Percentiles rank a stretch among this genome's conserved stretches.
These are phyloP conservation scores for Cantharellus anzutake DNA, from an alignment of 768 basidiomycete genomes.

Conservation along the genomic window DNA sequence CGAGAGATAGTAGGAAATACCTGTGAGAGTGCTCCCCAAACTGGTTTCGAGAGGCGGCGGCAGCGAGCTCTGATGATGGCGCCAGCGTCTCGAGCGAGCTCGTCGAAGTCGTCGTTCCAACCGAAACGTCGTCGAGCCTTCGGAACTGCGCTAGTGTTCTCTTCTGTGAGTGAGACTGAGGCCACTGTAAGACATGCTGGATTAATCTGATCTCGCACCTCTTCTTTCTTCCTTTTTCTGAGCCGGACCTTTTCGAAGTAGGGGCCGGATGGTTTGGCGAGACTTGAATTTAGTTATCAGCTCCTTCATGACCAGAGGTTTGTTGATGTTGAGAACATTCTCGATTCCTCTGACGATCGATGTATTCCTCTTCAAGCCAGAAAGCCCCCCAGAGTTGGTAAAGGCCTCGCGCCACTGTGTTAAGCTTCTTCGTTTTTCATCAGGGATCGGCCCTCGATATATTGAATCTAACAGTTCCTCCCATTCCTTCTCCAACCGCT, in stretches of 20 bases:
- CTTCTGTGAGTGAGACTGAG: not conserved
- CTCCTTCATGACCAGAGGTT: too few relatives aligned
- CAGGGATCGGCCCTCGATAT: slow-evolving; percentile 30
- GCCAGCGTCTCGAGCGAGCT: slow-evolving; percentile 68
- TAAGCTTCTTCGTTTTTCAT: slow-evolving; percentile 1
- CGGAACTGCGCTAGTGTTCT: not conserved
- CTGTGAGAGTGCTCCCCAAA: slow-evolving; percentile 55
- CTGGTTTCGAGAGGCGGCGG: slow-evolving; percentile 33
- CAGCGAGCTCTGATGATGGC: slow-evolving; percentile 69
- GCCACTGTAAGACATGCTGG: not conserved
- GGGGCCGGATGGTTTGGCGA: not conserved
- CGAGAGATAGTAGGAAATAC: slow-evolving; percentile 62
- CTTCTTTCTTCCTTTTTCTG: slow-evolving; percentile 3
- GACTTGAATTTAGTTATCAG: too few relatives aligned
- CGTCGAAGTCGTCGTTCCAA: slow-evolving; percentile 79
- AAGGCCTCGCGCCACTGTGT: not conserved
- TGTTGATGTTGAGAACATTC: too few relatives aligned
- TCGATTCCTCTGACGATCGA: too few relatives aligned
- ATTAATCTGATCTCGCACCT: not conserved
- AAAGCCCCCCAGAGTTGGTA: slow-evolving; percentile 3
- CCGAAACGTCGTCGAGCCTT: slow-evolving; percentile 37
- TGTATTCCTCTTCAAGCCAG: not conserved
- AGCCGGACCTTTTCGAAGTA: not conserved
- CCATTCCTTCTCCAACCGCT: slow-evolving; percentile 48
- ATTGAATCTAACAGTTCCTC: slow-evolving; percentile 32